These are phyloP conservation scores for Exserohilum turcica DNA, from an alignment of 2,329 filamentous ascomycete genomes.

Conservation along the genomic window DNA sequence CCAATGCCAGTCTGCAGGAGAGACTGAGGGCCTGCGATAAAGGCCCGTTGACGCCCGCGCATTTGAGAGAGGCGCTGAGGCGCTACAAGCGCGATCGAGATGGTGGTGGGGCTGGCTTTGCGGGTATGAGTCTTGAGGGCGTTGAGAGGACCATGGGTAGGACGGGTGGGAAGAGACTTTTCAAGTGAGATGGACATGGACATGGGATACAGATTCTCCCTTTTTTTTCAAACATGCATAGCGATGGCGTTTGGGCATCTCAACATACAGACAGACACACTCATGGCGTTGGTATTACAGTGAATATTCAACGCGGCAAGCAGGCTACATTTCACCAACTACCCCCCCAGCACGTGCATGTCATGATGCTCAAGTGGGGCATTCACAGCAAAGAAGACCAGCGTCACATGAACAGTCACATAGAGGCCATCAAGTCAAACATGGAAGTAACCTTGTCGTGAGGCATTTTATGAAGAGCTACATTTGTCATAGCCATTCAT, in stretches of 20 bases:
- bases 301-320: no score
- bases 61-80: constrained; percentile 73
- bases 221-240: constrained; percentile 9
- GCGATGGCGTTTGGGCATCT: constrained; percentile 18
- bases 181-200: constrained; percentile 48
- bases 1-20: constrained; percentile 33
- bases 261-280: neutral
- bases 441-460: constrained; percentile 29
- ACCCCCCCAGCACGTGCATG: neutral
- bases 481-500: constrained; percentile 33
- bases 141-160: constrained; percentile 52
- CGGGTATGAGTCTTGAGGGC: constrained; percentile 56
- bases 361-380: neutral
- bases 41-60: constrained; percentile 71
- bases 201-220: no score
- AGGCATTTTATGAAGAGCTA: constrained; percentile 39
- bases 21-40: constrained; percentile 46
- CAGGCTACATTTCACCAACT: no score
- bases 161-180: constrained; percentile 54
- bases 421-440: constrained; percentile 6
- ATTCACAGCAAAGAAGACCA: no score
- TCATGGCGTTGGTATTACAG: neutral
- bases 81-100: constrained; percentile 68
- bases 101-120: constrained; percentile 62
- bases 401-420: constrained; percentile 3